Evolutionary conservation across 306 rosid genomes (phyloP), one percentile per base, ranked within the genome.

Genomic region (Nissolia schottii): DNA sequence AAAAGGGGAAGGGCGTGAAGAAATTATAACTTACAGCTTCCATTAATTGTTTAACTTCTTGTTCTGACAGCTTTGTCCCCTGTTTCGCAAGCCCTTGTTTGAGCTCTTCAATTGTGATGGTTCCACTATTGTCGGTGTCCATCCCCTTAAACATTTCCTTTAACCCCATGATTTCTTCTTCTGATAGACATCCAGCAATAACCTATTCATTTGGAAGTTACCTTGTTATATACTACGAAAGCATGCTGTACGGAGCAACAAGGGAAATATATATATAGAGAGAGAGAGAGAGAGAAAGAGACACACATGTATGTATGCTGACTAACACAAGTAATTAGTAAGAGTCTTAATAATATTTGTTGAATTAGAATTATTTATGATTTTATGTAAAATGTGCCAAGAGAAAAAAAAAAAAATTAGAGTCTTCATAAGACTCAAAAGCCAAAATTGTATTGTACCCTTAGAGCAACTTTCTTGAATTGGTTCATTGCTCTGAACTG

Each of bases 181-280:
- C 98, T 13, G 98, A 92, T 73, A 92, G 60, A 76, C 96, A 92
- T 6, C 98, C 98, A 8, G 98, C 98, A 70, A 92, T 92, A 15
- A 92, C 94, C 97, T 92, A 64, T 15, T 24, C 67, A 34, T 53
- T 56, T 32, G 19, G 37, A 56, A 43, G 1, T 11, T 62, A 8
- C 11, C 32, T 28, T 27, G 6, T n/a, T 14, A 4, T 15, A 57
- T 23, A 28, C 40, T 57, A 11, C 14, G 7, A n/a, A 11, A 13
- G 9, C 32, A 25, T 50, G 25, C 28, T 7, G 28, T 8, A 1
- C 8, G 29, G 57, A 50, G 28, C 27, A 50, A 54, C 27, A 50
- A 54, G 59, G 23, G 6, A 54, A 54, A 29, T 28, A 57, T 57
- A n/a, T n/a, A n/a, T n/a, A n/a, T n/a, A n/a, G n/a, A n/a, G n/a